Percentiles rank a stretch among this genome's conserved stretches.
Evolutionary conservation across 805 yeast species (phyloP).

Genomic region (Priceomyces fermenticarens): DNA sequence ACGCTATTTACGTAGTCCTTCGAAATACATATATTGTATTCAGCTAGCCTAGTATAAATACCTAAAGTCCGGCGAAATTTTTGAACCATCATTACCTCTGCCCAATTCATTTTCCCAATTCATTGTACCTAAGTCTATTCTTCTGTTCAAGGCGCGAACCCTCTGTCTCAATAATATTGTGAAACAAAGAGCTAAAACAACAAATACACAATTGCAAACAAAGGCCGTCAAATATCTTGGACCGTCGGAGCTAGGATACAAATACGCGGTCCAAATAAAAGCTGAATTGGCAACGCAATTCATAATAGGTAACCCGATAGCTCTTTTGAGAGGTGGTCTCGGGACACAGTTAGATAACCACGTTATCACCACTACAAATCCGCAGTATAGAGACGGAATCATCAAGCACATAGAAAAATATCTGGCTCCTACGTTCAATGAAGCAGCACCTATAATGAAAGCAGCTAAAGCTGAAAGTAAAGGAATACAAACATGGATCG

Average conservation of each 20-base stretch:
- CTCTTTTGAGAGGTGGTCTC: constrained; percentile 58
- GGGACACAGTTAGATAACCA: constrained; percentile 58
- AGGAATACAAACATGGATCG: constrained; percentile 47
- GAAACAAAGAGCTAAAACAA: constrained; percentile 35
- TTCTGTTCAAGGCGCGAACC: constrained; percentile 37
- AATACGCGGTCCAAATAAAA: constrained; percentile 54
- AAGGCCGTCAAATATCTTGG: constrained; percentile 50
- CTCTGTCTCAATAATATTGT: constrained; percentile 40
- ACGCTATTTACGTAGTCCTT: no score
- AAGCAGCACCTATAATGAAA: constrained; percentile 47
- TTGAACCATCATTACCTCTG: constrained; percentile 41
- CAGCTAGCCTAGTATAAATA: constrained; percentile 23
- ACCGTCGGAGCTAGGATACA: constrained; percentile 42
- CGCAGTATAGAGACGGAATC: constrained; percentile 54
- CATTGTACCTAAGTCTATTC: constrained; percentile 46
- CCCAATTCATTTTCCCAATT: constrained; percentile 50
- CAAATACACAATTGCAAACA: constrained; percentile 46
- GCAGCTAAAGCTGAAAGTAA: constrained; percentile 41
- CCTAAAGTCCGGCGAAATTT: constrained; percentile 42
- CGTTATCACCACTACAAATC: constrained; percentile 51
- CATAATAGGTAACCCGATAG: constrained; percentile 55
- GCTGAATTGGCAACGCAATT: constrained; percentile 56
- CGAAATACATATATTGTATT: no score
- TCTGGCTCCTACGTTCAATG: constrained; percentile 53
- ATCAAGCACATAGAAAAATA: constrained; percentile 59